Conservation (phyloP, 495 filamentous ascomycete genomes). For the Tuber borchii region DNA sequence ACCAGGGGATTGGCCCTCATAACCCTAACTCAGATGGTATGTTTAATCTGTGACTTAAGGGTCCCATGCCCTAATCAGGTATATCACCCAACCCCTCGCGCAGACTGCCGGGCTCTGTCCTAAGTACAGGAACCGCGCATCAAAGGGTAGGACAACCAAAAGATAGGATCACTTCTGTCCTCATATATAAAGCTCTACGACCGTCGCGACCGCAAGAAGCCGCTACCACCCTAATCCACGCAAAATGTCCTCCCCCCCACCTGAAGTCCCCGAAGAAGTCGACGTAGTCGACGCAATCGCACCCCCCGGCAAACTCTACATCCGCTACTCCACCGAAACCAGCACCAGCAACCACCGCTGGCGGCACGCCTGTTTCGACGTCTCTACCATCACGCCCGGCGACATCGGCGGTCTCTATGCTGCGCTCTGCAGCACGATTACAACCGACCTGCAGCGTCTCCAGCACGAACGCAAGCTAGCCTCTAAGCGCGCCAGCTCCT, state of each 20-base stretch:
- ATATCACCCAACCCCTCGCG: not conserved
- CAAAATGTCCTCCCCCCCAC: slow-evolving; percentile 7
- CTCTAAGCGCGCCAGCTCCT: slow-evolving; percentile 11
- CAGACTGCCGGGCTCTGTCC: not conserved
- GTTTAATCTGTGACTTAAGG: too few relatives aligned
- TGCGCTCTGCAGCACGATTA: slow-evolving; percentile 23
- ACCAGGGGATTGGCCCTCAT: too few relatives aligned
- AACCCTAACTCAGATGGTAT: too few relatives aligned
- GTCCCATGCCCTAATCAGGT: too few relatives aligned
- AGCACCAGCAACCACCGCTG: slow-evolving; percentile 5
- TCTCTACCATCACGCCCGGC: slow-evolving; percentile 15
- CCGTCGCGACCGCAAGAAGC: not conserved
- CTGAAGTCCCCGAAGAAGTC: slow-evolving; percentile 18
- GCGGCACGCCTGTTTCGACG: slow-evolving; percentile 22
- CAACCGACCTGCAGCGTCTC: slow-evolving; percentile 22
- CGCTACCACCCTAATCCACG: not conserved
- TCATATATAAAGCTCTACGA: not conserved
- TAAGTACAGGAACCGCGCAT: not conserved
- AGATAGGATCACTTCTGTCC: not conserved
- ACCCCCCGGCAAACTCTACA: slow-evolving; percentile 8
- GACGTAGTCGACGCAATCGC: slow-evolving; percentile 14
- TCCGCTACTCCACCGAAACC: slow-evolving; percentile 25
- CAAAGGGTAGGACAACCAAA: not conserved
- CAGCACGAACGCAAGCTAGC: slow-evolving; percentile 11
- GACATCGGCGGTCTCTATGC: slow-evolving; percentile 33